phyloP scores from a whole-genome alignment of 768 basidiomycete species.

The Boletus sp. region DNA sequence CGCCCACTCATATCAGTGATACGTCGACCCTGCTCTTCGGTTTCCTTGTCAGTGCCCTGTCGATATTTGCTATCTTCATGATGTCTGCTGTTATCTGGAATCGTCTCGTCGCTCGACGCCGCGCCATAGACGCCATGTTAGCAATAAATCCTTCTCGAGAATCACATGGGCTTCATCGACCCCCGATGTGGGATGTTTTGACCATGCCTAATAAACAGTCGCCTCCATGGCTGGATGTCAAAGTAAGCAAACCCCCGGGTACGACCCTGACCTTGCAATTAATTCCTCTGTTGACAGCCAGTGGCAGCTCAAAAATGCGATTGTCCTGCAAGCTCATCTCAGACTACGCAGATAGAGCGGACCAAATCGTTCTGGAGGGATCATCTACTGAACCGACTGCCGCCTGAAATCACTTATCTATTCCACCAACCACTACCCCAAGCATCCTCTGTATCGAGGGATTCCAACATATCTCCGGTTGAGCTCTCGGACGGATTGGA shows the following conservation, averaged over 20 bases:
- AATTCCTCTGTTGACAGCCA: conserved; percentile 16
- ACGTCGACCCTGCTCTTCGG: conserved; percentile 31
- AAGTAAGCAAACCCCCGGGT: conserved; percentile 24
- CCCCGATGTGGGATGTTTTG: conserved; percentile 25
- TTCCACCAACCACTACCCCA: conserved; percentile 21
- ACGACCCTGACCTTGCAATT: conserved; percentile 2
- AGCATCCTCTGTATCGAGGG: background rate
- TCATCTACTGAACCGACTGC: conserved; percentile 12
- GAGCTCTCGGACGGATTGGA: conserved; percentile 18
- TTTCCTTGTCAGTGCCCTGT: conserved; percentile 31
- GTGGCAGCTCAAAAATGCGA: conserved; percentile 17
- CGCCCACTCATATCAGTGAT: background rate
- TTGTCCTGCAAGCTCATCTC: background rate
- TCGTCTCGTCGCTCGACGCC: conserved; percentile 31
- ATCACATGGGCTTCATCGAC: conserved; percentile 10
- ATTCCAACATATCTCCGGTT: background rate
- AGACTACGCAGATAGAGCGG: conserved; percentile 2
- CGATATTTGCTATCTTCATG: conserved; percentile 32
- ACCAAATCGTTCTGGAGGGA: conserved; percentile 21
- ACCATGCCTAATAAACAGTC: conserved; percentile 1
- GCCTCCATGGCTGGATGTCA: conserved; percentile 15
- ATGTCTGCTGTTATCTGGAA: conserved; percentile 29
- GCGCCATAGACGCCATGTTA: conserved; percentile 23
- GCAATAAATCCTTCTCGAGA: background rate
- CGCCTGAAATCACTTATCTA: conserved; percentile 28